Percentiles rank a stretch among this genome's conserved stretches.
Evolutionary conservation across 2,329 filamentous ascomycete species (phyloP).

Genomic region (Talaromyces sp.): DNA sequence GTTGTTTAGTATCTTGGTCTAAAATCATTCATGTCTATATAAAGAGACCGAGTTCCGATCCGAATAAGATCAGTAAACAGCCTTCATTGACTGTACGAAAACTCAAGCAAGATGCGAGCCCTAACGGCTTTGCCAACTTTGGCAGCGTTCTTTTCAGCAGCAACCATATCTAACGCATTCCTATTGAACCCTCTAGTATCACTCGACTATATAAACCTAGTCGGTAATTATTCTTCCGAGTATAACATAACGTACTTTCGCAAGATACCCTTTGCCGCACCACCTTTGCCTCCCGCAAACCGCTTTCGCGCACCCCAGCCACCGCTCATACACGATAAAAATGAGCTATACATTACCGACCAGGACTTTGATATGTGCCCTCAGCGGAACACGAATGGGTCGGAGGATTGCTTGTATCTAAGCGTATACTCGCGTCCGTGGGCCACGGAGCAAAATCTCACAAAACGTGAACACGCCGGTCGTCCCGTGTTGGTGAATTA

Average conservation of each 20-base stretch:
- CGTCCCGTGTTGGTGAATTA: conserved; percentile 62
- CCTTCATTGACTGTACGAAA: not conserved
- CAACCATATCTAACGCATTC: not conserved
- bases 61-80: not conserved
- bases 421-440: conserved; percentile 35
- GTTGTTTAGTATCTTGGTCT: not conserved
- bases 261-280: conserved; percentile 59
- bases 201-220: not conserved
- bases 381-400: conserved; percentile 46
- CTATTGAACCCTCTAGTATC: not conserved
- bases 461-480: conserved; percentile 27
- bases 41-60: not conserved
- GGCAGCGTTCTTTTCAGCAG: not conserved
- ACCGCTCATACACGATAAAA: conserved; percentile 39
- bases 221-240: not conserved
- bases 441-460: conserved; percentile 14
- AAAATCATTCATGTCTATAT: not conserved
- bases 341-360: conserved; percentile 52
- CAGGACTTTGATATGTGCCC: conserved; percentile 56
- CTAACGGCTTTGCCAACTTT: not conserved
- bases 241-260: conserved; percentile 57
- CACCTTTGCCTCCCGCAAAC: conserved; percentile 51
- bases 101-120: not conserved
- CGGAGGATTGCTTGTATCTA: conserved; percentile 39
- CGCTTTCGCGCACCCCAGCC: conserved; percentile 60